A percentile compares a stretch with the other conserved stretches of the same genome.
Evolutionary conservation across 2,329 filamentous ascomycete genomes (phyloP).

Genomic region (Nemania diffusa): DNA sequence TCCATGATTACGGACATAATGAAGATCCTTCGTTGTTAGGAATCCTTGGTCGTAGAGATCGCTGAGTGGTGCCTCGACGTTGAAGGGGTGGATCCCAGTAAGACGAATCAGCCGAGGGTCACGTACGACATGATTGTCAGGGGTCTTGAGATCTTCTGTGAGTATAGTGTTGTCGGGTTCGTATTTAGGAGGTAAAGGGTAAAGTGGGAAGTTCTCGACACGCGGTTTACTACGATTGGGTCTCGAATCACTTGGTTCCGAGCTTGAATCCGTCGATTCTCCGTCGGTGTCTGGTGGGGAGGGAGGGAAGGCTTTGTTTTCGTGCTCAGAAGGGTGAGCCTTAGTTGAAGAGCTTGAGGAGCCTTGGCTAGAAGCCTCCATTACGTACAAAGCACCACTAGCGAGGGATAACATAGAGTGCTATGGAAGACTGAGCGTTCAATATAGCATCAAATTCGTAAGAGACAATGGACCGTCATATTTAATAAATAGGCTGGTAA

Average conservation of each 20-base stretch:
- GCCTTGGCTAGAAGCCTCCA: conserved; percentile 15
- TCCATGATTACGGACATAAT: conserved; percentile 93
- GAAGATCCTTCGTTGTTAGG: conserved; percentile 85
- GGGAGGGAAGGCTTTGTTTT: conserved; percentile 49
- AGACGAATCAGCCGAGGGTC: conserved; percentile 85
- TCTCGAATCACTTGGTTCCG: conserved; percentile 43
- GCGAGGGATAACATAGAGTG: conserved; percentile 15
- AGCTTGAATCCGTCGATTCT: conserved; percentile 51
- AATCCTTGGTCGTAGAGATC: conserved; percentile 84
- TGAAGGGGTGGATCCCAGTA: conserved; percentile 91
- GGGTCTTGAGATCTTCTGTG: conserved; percentile 82
- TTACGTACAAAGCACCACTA: conserved; percentile 2
- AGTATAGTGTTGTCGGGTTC: conserved; percentile 69
- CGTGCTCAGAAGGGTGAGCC: conserved; percentile 6
- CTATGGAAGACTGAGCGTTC: neutral
- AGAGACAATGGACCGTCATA: neutral
- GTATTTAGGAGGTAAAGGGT: conserved; percentile 76
- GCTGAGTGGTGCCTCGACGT: conserved; percentile 84
- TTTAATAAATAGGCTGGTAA: neutral
- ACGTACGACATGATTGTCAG: conserved; percentile 82
- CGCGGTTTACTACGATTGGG: conserved; percentile 36
- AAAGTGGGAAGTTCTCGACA: conserved; percentile 47
- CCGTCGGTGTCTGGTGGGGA: conserved; percentile 55
- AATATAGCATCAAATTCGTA: conserved; percentile 4
- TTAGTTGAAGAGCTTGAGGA: conserved; percentile 6